Evolutionary conservation across 495 filamentous ascomycete genomes (phyloP).

Genomic region (Annulohypoxylon bovei): DNA sequence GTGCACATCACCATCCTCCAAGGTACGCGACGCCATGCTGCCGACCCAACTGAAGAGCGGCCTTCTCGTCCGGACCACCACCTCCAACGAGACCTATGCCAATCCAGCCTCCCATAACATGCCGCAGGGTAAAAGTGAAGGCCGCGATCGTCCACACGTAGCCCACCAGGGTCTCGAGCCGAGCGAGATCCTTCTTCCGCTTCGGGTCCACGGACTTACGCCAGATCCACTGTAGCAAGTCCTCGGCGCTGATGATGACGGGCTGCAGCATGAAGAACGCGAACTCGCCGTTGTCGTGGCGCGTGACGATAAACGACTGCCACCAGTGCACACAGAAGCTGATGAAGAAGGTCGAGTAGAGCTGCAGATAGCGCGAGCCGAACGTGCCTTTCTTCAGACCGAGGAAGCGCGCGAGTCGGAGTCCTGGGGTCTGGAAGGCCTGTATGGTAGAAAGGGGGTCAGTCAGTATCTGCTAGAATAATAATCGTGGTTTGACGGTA

Average conservation of each 20-base stretch:
- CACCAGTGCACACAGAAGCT: constrained; percentile 32
- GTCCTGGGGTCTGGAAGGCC: constrained; percentile 34
- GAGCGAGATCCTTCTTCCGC: constrained; percentile 1
- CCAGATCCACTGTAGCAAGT: constrained; percentile 34
- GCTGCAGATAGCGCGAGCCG: constrained; percentile 37
- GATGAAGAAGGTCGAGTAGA: constrained; percentile 37
- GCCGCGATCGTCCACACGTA: constrained; percentile 26
- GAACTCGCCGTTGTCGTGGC: constrained; percentile 23
- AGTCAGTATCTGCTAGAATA: neutral
- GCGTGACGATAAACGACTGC: constrained; percentile 5
- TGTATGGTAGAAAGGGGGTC: neutral
- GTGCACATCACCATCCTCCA: neutral
- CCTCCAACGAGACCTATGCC: constrained; percentile 6
- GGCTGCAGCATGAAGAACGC: constrained; percentile 42
- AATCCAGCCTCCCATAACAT: constrained; percentile 12
- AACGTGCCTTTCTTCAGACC: constrained; percentile 34
- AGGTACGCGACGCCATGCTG: constrained; percentile 11
- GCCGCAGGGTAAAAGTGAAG: constrained; percentile 14
- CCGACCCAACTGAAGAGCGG: constrained; percentile 3
- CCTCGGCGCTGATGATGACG: constrained; percentile 39
- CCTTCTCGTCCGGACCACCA: constrained; percentile 6
- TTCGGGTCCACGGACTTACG: constrained; percentile 11
- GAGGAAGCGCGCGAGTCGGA: constrained; percentile 25
- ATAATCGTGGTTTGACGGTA: neutral
- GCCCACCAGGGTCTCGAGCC: constrained; percentile 11